Percentiles rank a stretch among this genome's conserved stretches.
phyloP scores from a whole-genome alignment of 2,329 filamentous ascomycete genomes.

The Botryotinia globosa region DNA sequence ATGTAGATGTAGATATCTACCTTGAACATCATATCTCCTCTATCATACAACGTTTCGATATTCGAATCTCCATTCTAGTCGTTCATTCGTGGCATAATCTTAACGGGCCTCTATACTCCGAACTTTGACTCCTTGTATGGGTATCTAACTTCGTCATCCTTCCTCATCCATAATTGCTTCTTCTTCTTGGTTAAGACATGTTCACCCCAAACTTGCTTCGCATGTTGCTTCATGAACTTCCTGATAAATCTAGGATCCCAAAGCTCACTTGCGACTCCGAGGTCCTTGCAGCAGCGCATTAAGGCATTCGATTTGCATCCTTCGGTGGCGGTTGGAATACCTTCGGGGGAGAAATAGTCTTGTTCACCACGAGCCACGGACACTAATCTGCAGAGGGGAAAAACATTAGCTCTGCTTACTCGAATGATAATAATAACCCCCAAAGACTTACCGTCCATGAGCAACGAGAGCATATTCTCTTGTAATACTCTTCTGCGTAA shows the following conservation, averaged over 20 bases:
- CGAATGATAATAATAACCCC: background rate
- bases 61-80: background rate
- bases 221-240: constrained; percentile 71
- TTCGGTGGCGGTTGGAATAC: constrained; percentile 90
- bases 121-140: constrained; percentile 53
- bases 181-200: constrained; percentile 83
- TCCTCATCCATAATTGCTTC: constrained; percentile 81
- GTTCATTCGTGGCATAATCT: background rate
- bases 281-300: constrained; percentile 97
- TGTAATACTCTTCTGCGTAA: constrained; percentile 58
- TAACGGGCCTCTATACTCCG: constrained; percentile 22
- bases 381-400: constrained; percentile 62
- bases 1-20: background rate
- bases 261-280: constrained; percentile 89
- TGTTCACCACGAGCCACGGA: constrained; percentile 93
- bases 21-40: background rate
- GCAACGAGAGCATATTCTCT: constrained; percentile 91
- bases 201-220: constrained; percentile 85
- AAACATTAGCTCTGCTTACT: constrained; percentile 21
- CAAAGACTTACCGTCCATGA: constrained; percentile 69
- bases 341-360: constrained; percentile 85
- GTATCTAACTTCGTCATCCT: constrained; percentile 71
- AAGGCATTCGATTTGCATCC: constrained; percentile 97
- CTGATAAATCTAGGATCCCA: constrained; percentile 95
- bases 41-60: constrained; percentile 9